phyloP scores from a whole-genome alignment of 352 stramenopile genomes.

The Aphanomyces cochlioides region DNA sequence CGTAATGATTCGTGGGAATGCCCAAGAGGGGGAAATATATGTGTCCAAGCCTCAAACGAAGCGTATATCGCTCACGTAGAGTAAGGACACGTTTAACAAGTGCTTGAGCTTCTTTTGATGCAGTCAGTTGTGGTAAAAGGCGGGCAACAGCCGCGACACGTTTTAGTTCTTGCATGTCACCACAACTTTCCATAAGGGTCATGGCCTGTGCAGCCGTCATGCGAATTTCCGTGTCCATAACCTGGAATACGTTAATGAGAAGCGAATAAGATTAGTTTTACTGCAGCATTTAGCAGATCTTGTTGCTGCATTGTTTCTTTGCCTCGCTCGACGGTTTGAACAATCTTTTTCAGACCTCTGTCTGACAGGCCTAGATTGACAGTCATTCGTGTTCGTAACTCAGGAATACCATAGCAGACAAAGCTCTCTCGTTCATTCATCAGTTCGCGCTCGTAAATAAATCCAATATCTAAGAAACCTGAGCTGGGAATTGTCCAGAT shows the following conservation, averaged over 20 bases:
- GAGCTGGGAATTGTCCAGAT: constrained; percentile 60
- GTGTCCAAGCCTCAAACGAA: constrained; percentile 76
- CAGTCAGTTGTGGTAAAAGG: constrained; percentile 82
- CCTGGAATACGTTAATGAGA: neutral
- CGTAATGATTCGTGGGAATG: constrained; percentile 80
- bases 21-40: constrained; percentile 78
- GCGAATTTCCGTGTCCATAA: constrained; percentile 68
- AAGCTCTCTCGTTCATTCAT: constrained; percentile 36
- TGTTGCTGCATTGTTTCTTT: constrained; percentile 62
- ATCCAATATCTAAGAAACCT: constrained; percentile 66
- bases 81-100: constrained; percentile 63
- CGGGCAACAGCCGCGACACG: constrained; percentile 60
- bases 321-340: constrained; percentile 57
- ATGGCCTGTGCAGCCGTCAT: constrained; percentile 78
- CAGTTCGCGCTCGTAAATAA: constrained; percentile 70
- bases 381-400: constrained; percentile 49
- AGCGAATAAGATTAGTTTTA: constrained; percentile 32
- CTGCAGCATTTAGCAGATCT: constrained; percentile 68
- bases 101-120: constrained; percentile 67
- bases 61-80: constrained; percentile 57
- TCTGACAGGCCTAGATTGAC: constrained; percentile 57
- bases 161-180: constrained; percentile 48
- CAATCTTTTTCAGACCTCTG: constrained; percentile 58
- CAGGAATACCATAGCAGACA: constrained; percentile 2
- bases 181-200: constrained; percentile 70